Base-by-base conservation (phyloP, 192 early-diverging fungal genomes). In the Allomyces arbusculus region DNA sequence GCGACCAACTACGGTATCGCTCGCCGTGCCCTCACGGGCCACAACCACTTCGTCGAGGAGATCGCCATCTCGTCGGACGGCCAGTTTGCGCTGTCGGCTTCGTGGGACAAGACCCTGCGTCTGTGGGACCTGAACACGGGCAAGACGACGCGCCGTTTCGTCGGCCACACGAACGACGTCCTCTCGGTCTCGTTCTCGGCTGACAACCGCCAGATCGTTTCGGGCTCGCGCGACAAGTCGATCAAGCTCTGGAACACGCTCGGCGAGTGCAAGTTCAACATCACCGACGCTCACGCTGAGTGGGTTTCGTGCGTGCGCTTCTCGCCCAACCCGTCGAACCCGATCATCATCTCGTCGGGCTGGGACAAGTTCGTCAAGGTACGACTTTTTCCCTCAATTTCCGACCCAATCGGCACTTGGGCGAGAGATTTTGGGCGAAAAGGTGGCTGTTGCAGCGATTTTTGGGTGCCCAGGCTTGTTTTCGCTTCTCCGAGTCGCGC, bases 351-450 rank as follows among this genome's bases (percentile, higher is more conserved):
- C 61, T 95, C 93, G 64, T 83, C 87, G 77, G 92, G 94, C 73
- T 99, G 95, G 95, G 95, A 99, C 84, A 97, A 96, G 87, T 80
- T 94, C 72, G 94, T 99, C 81, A 99, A 99, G 95, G 91, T 94
- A 84, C 69, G 75, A 4, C 74, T 50, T 62, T 23, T 65, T 40
- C 33, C 0, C 10, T 55, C 43, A 23, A 14, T 8, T 7, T 40
- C 7, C 33, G 26, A 40, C 0, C 4, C 0, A 7, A 7, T 40
- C 0, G 3, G 33, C 33, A 7, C 33, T 40, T 0, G 5, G 7
- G 33, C 33, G 33, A 40, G 33, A 3, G 33, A 40, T 40, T 40
- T 40, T 40, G 33, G 33, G 33, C 33, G 33, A 40, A 40, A 40
- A 40, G 33, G 33, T 40, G 33, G 19, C 23, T 16, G 16, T 12